Percentiles rank a stretch among this genome's conserved stretches.
phyloP scores from a whole-genome alignment of 345 rosid genomes.

The Carallia pectinifolia region DNA sequence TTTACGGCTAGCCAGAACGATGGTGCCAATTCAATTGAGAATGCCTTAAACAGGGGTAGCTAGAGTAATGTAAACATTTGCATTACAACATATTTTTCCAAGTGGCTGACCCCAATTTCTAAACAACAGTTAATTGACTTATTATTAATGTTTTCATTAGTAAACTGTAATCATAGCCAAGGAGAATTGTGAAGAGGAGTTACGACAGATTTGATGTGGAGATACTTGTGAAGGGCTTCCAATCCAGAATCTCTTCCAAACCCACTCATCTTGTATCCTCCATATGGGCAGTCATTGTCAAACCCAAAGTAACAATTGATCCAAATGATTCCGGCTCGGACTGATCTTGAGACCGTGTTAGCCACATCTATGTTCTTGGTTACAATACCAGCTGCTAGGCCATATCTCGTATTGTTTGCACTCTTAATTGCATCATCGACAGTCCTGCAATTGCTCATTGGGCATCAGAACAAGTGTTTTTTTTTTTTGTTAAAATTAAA shows the following conservation, averaged over 20 bases:
- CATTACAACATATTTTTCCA: no score
- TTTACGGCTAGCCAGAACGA: no score
- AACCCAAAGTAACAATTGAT: slow-evolving; percentile 68
- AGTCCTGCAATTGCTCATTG: slow-evolving; percentile 39
- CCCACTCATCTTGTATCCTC: slow-evolving; percentile 76
- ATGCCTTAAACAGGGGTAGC: no score
- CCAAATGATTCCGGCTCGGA: slow-evolving; percentile 65
- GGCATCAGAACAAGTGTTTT: background rate
- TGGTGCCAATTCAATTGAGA: no score
- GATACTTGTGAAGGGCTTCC: slow-evolving; percentile 57
- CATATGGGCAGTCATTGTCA: slow-evolving; percentile 56
- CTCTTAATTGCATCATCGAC: slow-evolving; percentile 58
- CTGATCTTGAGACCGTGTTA: slow-evolving; percentile 68
- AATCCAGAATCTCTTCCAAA: slow-evolving; percentile 62
- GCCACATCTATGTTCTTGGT: slow-evolving; percentile 60
- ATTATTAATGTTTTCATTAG: no score
- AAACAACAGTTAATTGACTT: no score
- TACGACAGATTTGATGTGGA: slow-evolving; percentile 60
- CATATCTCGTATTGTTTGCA: slow-evolving; percentile 69
- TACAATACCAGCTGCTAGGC: slow-evolving; percentile 74
- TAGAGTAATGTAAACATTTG: no score
- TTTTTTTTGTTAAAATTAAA: no score
- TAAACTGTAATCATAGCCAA: slow-evolving; percentile 42
- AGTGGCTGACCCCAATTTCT: no score
- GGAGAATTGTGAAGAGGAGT: slow-evolving; percentile 69